A percentile compares a stretch with the other conserved stretches of the same genome.
phyloP scores from a whole-genome alignment of 192 early-diverging fungal species.

The Diversispora eburnea region DNA sequence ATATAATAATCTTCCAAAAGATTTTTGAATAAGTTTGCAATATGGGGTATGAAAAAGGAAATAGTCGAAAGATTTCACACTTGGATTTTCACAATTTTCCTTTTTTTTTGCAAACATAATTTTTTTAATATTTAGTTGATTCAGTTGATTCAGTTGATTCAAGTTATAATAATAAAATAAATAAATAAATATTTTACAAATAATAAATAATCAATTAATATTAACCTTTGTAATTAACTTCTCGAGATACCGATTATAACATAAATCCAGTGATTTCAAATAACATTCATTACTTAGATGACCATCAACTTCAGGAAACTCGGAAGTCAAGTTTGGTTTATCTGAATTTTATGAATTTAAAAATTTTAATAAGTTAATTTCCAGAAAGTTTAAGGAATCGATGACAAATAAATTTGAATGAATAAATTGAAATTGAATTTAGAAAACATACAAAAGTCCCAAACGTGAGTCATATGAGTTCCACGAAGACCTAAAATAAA shows the following conservation, averaged over 20 bases:
- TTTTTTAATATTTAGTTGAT: background rate
- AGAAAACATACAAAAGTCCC: slow-evolving; percentile 73
- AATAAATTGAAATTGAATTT: background rate
- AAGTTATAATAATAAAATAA: background rate
- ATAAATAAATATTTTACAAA: background rate
- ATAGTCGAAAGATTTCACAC: slow-evolving; percentile 69
- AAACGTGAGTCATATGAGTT: slow-evolving; percentile 95
- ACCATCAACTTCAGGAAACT: slow-evolving; percentile 97
- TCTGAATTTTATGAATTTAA: slow-evolving; percentile 34
- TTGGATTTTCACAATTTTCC: slow-evolving; percentile 20
- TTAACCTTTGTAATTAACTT: slow-evolving; percentile 48
- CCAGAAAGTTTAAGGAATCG: too few species aligned
- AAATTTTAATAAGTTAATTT: background rate
- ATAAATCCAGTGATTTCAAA: slow-evolving; percentile 82
- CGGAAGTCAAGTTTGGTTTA: slow-evolving; percentile 96
- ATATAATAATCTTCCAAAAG: slow-evolving; percentile 84
- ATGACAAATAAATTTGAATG: too few species aligned
- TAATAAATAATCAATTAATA: slow-evolving; percentile 21
- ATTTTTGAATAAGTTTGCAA: slow-evolving; percentile 96
- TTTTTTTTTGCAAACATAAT: background rate
- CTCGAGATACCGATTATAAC: slow-evolving; percentile 81
- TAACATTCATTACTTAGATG: slow-evolving; percentile 92
- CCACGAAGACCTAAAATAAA: slow-evolving; percentile 61
- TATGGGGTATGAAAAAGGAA: slow-evolving; percentile 95
- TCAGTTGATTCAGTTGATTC: background rate